phyloP scores from a whole-genome alignment of 2,329 filamentous ascomycete genomes.

The Didymella arachidicola region DNA sequence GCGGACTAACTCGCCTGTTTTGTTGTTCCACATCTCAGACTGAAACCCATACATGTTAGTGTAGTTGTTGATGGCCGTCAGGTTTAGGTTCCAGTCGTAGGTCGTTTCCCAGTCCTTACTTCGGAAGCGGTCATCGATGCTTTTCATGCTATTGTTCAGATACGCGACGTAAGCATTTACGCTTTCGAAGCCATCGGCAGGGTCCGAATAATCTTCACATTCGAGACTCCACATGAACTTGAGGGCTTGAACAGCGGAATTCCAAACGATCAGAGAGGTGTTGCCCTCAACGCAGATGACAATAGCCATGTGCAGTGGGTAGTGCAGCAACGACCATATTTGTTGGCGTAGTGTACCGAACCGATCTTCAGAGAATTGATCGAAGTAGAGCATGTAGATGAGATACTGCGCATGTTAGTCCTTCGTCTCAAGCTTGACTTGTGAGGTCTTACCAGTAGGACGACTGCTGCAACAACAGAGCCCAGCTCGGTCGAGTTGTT shows the following conservation, averaged over 20 bases:
- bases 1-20: slow-evolving; percentile 23
- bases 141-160: slow-evolving; percentile 33
- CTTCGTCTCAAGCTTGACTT: neutral
- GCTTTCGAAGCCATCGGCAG: slow-evolving; percentile 25
- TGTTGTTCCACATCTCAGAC: slow-evolving; percentile 31
- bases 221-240: slow-evolving; percentile 31
- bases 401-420: slow-evolving; percentile 48
- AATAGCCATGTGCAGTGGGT: slow-evolving; percentile 67
- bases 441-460: slow-evolving; percentile 22
- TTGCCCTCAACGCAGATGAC: slow-evolving; percentile 67
- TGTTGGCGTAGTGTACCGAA: slow-evolving; percentile 64
- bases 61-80: slow-evolving; percentile 35
- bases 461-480: slow-evolving; percentile 30
- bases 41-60: slow-evolving; percentile 29
- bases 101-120: slow-evolving; percentile 30
- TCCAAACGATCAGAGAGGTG: slow-evolving; percentile 36
- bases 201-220: slow-evolving; percentile 24
- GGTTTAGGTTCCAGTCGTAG: slow-evolving; percentile 33
- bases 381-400: slow-evolving; percentile 68
- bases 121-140: slow-evolving; percentile 29
- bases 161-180: slow-evolving; percentile 17
- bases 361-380: slow-evolving; percentile 57
- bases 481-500: slow-evolving; percentile 33
- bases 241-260: slow-evolving; percentile 34
- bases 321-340: slow-evolving; percentile 63